Base-by-base conservation (phyloP, 495 filamentous ascomycete species). In the Xylaria telfairii region DNA sequence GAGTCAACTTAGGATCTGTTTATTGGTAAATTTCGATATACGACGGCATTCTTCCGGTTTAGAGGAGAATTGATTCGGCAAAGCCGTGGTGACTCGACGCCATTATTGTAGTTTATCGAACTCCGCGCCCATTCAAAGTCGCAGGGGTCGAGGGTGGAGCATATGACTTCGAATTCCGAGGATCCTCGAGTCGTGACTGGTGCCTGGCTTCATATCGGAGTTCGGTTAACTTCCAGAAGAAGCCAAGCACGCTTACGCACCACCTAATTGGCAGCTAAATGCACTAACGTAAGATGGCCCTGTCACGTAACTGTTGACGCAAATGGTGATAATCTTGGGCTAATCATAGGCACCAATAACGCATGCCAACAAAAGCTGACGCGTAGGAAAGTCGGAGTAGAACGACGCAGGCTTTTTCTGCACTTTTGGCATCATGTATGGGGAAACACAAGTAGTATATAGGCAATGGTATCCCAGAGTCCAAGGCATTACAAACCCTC, bases 11-110 rank as follows among this genome's bases (percentile, higher is more conserved):
- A 19, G 30, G 26, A 49, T 61, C 4, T 26, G 30, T 42, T 15
- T 4, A 34, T n/a, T 30, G 42, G 21, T 17, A 34, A 47, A 8
- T 44, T 19, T 17, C 2, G 3, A 37, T n/a, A 46, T 4, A 34
- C 47, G 17, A 65, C 59, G 68, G 46, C 21, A 34, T 65, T 65
- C 59, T 65, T 37, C 68, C 60, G n/a, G 64, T 70, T 65, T 37
- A 4, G 68, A 64, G 47, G 34, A 28, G 32, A 30, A 2, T n/a
- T 34, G 10, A 0, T 56, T 63, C 60, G 34, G 37, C 47, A 1
- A 68, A 56, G 37, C 7, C 17, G 26, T 44, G 34, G n/a, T 51
- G 41, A 47, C 10, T 24, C 13, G 56, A 69, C 30, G 42, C 42
- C 68, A 54, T 70, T 70, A 28, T 53, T 64, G 59, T 64, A 53